phyloP scores from a whole-genome alignment of 805 yeast genomes.

The Saccharomycopsis schoenii region DNA sequence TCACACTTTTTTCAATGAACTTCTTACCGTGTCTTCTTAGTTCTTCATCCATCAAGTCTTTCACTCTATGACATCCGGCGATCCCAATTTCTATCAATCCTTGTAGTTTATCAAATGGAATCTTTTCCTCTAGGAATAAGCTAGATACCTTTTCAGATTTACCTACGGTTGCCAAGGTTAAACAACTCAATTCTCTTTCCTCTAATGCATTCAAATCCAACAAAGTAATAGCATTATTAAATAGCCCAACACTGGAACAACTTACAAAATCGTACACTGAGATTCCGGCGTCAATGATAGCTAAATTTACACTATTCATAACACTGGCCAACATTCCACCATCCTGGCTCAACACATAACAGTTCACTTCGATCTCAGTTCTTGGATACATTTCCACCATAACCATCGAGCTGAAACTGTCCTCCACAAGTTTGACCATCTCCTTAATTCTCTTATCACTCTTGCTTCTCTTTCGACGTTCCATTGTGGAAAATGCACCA shows the following conservation, averaged over 20 bases:
- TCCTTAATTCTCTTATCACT: slow-evolving; percentile 66
- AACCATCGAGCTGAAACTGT: slow-evolving; percentile 67
- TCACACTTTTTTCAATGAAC: slow-evolving; percentile 7
- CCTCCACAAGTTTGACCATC: slow-evolving; percentile 52
- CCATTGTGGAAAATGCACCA: slow-evolving; percentile 53
- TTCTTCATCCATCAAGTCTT: slow-evolving; percentile 78
- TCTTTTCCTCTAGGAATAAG: slow-evolving; percentile 68
- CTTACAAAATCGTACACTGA: slow-evolving; percentile 87
- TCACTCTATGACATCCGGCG: slow-evolving; percentile 75
- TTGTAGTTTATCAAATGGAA: slow-evolving; percentile 76
- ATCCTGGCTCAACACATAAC: slow-evolving; percentile 79
- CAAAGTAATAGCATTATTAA: slow-evolving; percentile 61
- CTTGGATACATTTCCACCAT: slow-evolving; percentile 70
- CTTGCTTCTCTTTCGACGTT: slow-evolving; percentile 57
- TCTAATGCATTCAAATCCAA: slow-evolving; percentile 77
- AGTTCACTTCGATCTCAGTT: slow-evolving; percentile 63
- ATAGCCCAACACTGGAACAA: slow-evolving; percentile 69
- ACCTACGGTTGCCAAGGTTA: slow-evolving; percentile 82
- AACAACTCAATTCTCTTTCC: slow-evolving; percentile 69
- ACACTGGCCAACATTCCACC: slow-evolving; percentile 79
- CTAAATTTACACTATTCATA: slow-evolving; percentile 79
- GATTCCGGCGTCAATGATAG: slow-evolving; percentile 89
- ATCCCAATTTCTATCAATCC: slow-evolving; percentile 70
- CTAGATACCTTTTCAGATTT: slow-evolving; percentile 68
- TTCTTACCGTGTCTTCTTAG: slow-evolving; percentile 64